Evolutionary conservation across 345 rosid genomes (phyloP), one percentile per base, ranked within the genome.

Genomic region (Hibiscus syriacus): DNA sequence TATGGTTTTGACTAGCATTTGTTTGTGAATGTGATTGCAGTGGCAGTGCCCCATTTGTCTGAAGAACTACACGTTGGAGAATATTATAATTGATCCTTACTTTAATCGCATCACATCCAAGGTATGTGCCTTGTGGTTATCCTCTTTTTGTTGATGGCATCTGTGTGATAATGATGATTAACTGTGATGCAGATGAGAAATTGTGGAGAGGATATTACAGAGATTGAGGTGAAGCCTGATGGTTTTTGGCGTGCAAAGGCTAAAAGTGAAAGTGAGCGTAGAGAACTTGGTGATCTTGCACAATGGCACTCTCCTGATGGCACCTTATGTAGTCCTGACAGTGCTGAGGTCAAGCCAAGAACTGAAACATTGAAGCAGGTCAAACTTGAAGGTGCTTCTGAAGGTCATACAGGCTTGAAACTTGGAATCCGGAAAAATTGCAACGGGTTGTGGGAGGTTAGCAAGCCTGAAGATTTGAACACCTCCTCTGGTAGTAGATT

Each of bases 41-140:
- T 94, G 99, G 99, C 99, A 94, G 77, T 94, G 98, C 75, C 99
- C 99, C 29, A 75, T 85, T 76, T 92, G 99, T 78, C 81, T 91
- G 72, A 92, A 80, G 82, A 94, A 94, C 85, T 89, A 91, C 73
- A 84, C 98, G 19, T 76, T 89, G 84, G 98, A 91, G 74, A 73
- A 85, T 74, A 63, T 94, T 65, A 88, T 94, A 41, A 79, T 92
- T 53, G 99, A 92, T 73, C 98, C 97, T 23, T 94, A 86, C 80
- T 94, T 94, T 78, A 94, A 92, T 74, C 92, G 87, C 23, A 81
- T 94, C 70, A 80, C 98, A 30, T 82, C 92, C 39, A 80, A 86
- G 98, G 99, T 89, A 73, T 7, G 55, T 29, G 16, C 46, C 30
- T 19, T 73, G 50, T 36, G 34, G 58, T 49, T 68, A 65, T 16